Conservation (phyloP, 805 yeast species). For the Torulaspora delbrueckii region DNA sequence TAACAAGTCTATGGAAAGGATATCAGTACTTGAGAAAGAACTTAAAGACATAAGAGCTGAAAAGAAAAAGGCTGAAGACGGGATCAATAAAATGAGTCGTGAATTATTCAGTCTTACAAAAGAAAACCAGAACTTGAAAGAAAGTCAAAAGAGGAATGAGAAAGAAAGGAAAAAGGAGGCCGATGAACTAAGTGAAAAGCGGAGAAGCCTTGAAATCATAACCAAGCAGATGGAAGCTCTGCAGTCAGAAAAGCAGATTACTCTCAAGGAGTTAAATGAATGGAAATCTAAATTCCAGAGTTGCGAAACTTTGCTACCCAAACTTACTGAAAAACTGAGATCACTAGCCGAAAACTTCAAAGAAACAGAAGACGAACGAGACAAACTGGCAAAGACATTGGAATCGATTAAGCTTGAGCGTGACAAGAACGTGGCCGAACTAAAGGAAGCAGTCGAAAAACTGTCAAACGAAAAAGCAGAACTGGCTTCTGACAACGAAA, state of each 20-base stretch:
- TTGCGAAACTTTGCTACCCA: constrained; percentile 37
- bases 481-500: constrained; percentile 8
- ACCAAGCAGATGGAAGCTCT: constrained; percentile 7
- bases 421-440: constrained; percentile 11
- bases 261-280: constrained; percentile 27
- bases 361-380: constrained; percentile 27
- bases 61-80: constrained; percentile 70
- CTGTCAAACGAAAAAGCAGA: constrained; percentile 10
- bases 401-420: constrained; percentile 8
- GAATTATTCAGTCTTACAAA: constrained; percentile 66
- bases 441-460: constrained; percentile 6
- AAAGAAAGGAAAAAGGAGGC: constrained; percentile 40
- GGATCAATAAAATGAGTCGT: constrained; percentile 84
- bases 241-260: constrained; percentile 13
- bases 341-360: constrained; percentile 37
- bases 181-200: constrained; percentile 24
- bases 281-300: constrained; percentile 28
- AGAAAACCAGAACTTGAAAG: constrained; percentile 50
- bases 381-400: constrained; percentile 16
- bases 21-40: constrained; percentile 25
- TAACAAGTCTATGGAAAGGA: constrained; percentile 15
- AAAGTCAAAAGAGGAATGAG: constrained; percentile 40
- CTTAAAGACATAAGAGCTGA: constrained; percentile 31
- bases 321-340: constrained; percentile 44
- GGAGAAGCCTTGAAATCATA: constrained; percentile 19